Base-by-base conservation (phyloP, 2,329 filamentous ascomycete genomes). In the Aspergillus nomiae region DNA sequence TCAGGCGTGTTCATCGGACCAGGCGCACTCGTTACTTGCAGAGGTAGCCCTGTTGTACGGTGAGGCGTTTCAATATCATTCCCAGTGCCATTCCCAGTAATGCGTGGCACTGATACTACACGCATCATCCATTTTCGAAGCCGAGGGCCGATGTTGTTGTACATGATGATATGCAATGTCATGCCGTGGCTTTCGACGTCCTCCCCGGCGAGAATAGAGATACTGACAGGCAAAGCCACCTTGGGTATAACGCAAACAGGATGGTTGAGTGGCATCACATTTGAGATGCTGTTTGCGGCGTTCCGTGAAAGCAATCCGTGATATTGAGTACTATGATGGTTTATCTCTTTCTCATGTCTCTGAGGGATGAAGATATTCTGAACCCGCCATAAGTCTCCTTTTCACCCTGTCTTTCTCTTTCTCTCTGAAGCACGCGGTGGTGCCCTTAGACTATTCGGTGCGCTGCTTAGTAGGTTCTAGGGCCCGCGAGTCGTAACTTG, bases 121-220 rank as follows among this genome's bases (percentile, higher is more conserved):
- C 6, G 51, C 34, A 61, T 61, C 28, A 46, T 50, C 61, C 26
- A 63, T 34, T 45, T 50, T 60, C 11, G 53, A 21, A 32, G 48
- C 30, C 3, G 21, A 36, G 30, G 60, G 43, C 50, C 5, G 50
- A 38, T 24, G 51, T 10, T 38, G 51, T 11, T 14, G 32, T 32
- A 16, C 21, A 38, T 41, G n/a, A 11, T 59, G 62, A 12, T 43
- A 57, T 10, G 57, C 64, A 58, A 59, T 50, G 38, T 53, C 57
- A 61, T 71, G 68, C 65, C 70, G 70, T 46, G 69, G 60, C 68
- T 77, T 78, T 59, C 76, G 79, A 69, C 81, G 82, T 28, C 84
- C 80, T 6, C 86, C 86, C 11, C 90, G 86, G 43, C 90, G 86
- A n/a, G 89, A 92, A 51, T 89, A 86, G 59, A 92, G 84, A 74